Conservation (phyloP, 2,329 filamentous ascomycete species). For the Neofusicoccum cordaticola region DNA sequence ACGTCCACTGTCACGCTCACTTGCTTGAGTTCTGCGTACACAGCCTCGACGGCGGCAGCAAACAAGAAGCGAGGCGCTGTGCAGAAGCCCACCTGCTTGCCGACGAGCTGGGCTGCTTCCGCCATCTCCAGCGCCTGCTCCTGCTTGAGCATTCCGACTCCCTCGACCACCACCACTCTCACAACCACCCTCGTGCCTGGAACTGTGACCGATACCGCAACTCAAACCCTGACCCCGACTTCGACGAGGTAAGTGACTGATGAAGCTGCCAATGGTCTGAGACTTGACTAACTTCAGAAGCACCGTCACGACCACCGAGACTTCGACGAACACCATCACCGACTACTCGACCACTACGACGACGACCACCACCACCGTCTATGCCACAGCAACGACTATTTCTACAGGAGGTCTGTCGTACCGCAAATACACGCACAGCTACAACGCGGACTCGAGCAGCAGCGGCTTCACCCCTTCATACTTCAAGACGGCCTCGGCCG, state of each 20-base stretch:
- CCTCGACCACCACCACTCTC: not conserved
- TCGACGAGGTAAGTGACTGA: not conserved
- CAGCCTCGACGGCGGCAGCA: not conserved
- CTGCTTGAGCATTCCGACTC: not conserved
- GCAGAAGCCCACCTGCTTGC: not conserved
- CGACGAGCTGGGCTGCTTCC: not conserved
- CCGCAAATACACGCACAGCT: not conserved
- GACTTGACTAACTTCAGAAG: not conserved
- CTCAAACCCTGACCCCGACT: not conserved
- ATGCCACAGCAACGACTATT: not conserved
- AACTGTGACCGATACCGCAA: not conserved
- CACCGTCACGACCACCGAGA: not conserved
- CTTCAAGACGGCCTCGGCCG: not conserved
- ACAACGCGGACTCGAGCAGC: not conserved
- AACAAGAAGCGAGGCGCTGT: not conserved
- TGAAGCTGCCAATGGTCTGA: not conserved
- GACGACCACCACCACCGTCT: not conserved
- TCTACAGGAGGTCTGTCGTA: not conserved
- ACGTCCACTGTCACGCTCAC: not conserved
- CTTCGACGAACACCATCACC: not conserved
- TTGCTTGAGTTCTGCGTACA: not conserved
- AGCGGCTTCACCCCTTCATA: not conserved
- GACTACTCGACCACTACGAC: not conserved
- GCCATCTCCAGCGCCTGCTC: not conserved
- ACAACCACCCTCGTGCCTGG: not conserved